These are phyloP conservation scores for Psilocybe subaeruginosa DNA, from an alignment of 768 basidiomycete species.

Conservation along the genomic window DNA sequence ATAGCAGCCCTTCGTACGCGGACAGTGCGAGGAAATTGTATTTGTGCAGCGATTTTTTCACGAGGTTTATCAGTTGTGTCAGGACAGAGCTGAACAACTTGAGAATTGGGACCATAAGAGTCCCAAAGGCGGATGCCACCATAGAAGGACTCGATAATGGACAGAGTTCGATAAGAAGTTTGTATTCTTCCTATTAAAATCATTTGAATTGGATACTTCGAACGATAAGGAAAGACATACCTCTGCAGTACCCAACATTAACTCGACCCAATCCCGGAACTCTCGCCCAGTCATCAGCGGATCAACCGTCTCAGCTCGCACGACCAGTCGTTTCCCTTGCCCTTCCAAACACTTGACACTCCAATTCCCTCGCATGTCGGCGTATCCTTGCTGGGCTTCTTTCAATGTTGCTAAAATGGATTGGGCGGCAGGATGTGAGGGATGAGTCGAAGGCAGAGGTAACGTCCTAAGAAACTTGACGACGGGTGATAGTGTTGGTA, in stretches of 20 bases:
- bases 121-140: constrained; percentile 60
- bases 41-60: constrained; percentile 78
- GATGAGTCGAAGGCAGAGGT: constrained; percentile 79
- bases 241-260: constrained; percentile 67
- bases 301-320: constrained; percentile 71
- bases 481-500: constrained; percentile 60
- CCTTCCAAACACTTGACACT: constrained; percentile 72
- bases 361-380: constrained; percentile 87
- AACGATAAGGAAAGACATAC: constrained; percentile 35
- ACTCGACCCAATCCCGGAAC: constrained; percentile 71
- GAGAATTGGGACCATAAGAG: constrained; percentile 67
- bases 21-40: constrained; percentile 82
- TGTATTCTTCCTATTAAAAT: constrained; percentile 62
- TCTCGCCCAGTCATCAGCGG: constrained; percentile 68
- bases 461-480: constrained; percentile 72
- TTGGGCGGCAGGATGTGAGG: constrained; percentile 77
- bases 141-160: constrained; percentile 55
- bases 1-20: constrained; percentile 61
- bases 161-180: constrained; percentile 61
- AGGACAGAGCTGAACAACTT: constrained; percentile 68
- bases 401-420: constrained; percentile 65
- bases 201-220: neutral
- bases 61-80: constrained; percentile 60
- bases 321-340: constrained; percentile 69
- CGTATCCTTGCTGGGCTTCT: constrained; percentile 82